Conservation (phyloP, 306 rosid species). For the Vigna mungo region DNA sequence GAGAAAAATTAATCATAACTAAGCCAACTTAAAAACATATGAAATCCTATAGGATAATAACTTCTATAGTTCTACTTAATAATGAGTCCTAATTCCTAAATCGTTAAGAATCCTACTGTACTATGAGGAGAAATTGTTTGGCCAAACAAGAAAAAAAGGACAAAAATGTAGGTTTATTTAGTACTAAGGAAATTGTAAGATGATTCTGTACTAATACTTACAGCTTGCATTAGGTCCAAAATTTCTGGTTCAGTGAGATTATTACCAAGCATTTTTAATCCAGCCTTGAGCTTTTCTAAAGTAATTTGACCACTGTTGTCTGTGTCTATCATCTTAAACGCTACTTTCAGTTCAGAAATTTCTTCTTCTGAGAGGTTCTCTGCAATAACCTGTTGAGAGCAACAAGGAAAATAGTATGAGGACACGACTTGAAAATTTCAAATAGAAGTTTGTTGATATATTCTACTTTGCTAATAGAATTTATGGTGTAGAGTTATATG, state of each 20-base stretch:
- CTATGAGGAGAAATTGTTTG: conserved; percentile 4
- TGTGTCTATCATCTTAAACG: conserved; percentile 57
- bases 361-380: conserved; percentile 79
- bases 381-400: conserved; percentile 66
- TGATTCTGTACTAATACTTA: conserved; percentile 51
- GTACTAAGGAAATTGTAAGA: not conserved
- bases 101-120: not conserved
- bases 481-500: not conserved
- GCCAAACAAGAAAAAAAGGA: not conserved
- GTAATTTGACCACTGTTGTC: conserved; percentile 70
- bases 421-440: conserved; percentile 2
- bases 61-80: not conserved
- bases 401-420: conserved; percentile 13
- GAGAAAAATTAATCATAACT: conserved; percentile 6
- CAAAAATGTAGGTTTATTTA: not conserved
- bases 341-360: conserved; percentile 67
- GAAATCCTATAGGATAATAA: conserved; percentile 6
- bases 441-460: not conserved
- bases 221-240: conserved; percentile 74
- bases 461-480: conserved; percentile 3
- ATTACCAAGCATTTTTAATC: conserved; percentile 71
- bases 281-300: conserved; percentile 72
- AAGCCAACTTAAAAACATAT: not conserved
- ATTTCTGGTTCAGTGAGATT: conserved; percentile 73
- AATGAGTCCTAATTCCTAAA: no score